phyloP scores from a whole-genome alignment of 2,329 filamentous ascomycete species.

The Xylariaceae sp. region DNA sequence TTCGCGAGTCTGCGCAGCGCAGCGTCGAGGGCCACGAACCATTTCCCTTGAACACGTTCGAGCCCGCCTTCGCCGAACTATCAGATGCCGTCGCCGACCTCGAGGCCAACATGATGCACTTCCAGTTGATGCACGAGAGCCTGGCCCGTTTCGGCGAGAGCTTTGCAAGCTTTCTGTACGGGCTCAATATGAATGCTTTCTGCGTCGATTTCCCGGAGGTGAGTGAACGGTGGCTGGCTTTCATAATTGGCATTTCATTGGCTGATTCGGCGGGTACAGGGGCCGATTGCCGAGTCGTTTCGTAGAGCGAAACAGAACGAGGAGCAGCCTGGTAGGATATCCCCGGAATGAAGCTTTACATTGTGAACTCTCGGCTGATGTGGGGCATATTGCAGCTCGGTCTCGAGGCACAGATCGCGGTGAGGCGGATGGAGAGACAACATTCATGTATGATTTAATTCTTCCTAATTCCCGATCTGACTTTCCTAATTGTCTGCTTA shows the following conservation, averaged over 20 bases:
- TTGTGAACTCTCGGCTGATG: slow-evolving; percentile 7
- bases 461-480: slow-evolving; percentile 22
- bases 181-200: slow-evolving; percentile 98
- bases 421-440: slow-evolving; percentile 70
- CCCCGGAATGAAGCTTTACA: neutral
- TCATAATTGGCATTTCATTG: neutral
- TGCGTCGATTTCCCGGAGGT: slow-evolving; percentile 98
- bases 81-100: slow-evolving; percentile 93
- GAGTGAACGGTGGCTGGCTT: neutral
- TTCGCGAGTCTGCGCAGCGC: slow-evolving; percentile 75
- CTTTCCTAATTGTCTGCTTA: slow-evolving; percentile 44
- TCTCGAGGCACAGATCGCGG: slow-evolving; percentile 40
- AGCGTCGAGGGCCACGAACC: slow-evolving; percentile 57
- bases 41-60: slow-evolving; percentile 80
- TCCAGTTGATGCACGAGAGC: slow-evolving; percentile 96
- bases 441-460: slow-evolving; percentile 73
- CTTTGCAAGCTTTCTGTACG: slow-evolving; percentile 94
- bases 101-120: slow-evolving; percentile 96
- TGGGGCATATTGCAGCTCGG: slow-evolving; percentile 21
- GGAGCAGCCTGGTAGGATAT: slow-evolving; percentile 33
- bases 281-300: slow-evolving; percentile 84
- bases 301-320: slow-evolving; percentile 65
- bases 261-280: slow-evolving; percentile 53
- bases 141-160: slow-evolving; percentile 92
- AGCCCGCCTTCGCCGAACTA: slow-evolving; percentile 91